A percentile compares a stretch with the other conserved stretches of the same genome.
Evolutionary conservation across 345 rosid species (phyloP).

Genomic region (Gossypium rotundifolium): DNA sequence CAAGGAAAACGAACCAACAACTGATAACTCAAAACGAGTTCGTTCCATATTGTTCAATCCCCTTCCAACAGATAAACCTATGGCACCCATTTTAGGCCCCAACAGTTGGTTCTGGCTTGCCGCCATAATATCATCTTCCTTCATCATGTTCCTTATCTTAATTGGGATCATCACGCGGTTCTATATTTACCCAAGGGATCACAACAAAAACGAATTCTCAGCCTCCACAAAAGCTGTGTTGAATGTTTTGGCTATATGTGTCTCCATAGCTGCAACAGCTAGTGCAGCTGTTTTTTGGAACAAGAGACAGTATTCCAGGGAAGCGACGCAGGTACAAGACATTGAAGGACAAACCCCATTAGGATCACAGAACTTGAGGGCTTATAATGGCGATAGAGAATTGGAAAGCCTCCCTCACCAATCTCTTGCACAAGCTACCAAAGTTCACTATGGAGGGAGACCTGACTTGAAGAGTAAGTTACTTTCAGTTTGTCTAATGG

Average conservation of each 20-base stretch:
- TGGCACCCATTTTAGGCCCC: slow-evolving; percentile 59
- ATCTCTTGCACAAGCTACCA: slow-evolving; percentile 40
- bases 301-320: slow-evolving; percentile 36
- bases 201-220: slow-evolving; percentile 27
- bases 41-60: slow-evolving; percentile 59
- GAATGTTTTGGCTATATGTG: slow-evolving; percentile 36
- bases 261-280: slow-evolving; percentile 39
- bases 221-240: slow-evolving; percentile 22
- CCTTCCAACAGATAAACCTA: slow-evolving; percentile 37
- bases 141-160: slow-evolving; percentile 43
- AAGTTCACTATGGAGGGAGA: slow-evolving; percentile 38
- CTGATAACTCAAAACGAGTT: slow-evolving; percentile 18
- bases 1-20: slow-evolving; percentile 37
- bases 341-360: slow-evolving; percentile 18
- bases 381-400: slow-evolving; percentile 32
- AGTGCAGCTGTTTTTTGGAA: slow-evolving; percentile 52
- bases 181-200: slow-evolving; percentile 54
- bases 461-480: slow-evolving; percentile 67
- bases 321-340: slow-evolving; percentile 32
- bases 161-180: slow-evolving; percentile 51
- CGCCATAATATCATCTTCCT: slow-evolving; percentile 58
- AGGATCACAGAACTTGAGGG: slow-evolving; percentile 16
- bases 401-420: slow-evolving; percentile 55
- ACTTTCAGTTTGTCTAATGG: background rate
- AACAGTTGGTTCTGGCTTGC: slow-evolving; percentile 73